phyloP scores from a whole-genome alignment of 306 rosid genomes.

The Inga laurina region DNA sequence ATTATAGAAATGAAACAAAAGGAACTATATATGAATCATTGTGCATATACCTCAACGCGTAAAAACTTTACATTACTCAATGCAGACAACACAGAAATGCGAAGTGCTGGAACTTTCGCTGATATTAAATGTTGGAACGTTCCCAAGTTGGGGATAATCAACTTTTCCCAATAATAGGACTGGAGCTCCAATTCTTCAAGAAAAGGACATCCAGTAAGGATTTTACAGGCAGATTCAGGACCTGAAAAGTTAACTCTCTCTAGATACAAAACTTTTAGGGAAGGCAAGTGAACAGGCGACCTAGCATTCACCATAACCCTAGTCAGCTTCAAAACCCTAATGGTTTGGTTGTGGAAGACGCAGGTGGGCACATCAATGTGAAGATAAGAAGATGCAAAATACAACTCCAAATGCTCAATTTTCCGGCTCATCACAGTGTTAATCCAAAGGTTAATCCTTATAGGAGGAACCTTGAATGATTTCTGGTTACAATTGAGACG shows the following conservation, averaged over 20 bases:
- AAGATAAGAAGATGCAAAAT: neutral
- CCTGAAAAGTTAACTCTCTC: neutral
- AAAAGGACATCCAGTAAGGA: neutral
- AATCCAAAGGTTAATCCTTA: neutral
- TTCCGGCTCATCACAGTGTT: neutral
- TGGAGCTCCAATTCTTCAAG: neutral
- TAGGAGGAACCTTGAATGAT: neutral
- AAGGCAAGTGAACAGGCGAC: neutral
- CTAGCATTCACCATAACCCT: neutral
- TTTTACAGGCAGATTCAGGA: too few relatives aligned
- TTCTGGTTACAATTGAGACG: neutral
- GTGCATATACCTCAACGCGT: neutral
- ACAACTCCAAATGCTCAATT: neutral
- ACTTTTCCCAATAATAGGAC: too few relatives aligned
- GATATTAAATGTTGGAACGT: neutral
- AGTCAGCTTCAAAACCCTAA: neutral
- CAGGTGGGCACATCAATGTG: neutral
- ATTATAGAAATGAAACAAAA: neutral
- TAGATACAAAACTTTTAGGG: neutral
- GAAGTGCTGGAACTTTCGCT: neutral
- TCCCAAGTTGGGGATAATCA: neutral
- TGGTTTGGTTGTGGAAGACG: neutral
- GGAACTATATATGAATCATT: too few relatives aligned
- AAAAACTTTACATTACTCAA: neutral
- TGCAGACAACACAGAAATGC: neutral